These are phyloP conservation scores for Oenanthe sinensis DNA, from an alignment of 129 eudicot genomes.

Conservation along the genomic window DNA sequence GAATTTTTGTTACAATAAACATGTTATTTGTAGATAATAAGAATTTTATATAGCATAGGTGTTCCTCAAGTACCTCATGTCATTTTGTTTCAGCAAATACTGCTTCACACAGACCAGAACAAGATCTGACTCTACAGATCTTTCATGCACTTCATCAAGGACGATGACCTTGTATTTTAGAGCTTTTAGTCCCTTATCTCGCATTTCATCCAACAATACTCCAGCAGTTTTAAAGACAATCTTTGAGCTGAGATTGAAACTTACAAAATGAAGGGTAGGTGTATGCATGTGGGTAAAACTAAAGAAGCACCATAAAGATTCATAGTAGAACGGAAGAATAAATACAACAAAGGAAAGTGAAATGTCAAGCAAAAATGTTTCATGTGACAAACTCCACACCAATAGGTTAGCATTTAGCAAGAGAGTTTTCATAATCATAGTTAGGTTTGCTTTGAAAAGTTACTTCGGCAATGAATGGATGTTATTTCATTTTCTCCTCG, in stretches of 20 bases:
- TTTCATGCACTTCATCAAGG: conserved; percentile 96
- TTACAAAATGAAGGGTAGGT: background rate
- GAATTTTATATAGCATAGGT: background rate
- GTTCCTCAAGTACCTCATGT: conserved; percentile 39
- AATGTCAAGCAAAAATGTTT: background rate
- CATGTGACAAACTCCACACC: background rate
- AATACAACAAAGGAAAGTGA: conserved; percentile 1
- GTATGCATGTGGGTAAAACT: background rate
- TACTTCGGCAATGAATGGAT: background rate
- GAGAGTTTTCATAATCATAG: background rate
- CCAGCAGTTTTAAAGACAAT: conserved; percentile 98
- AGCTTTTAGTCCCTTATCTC: conserved; percentile 81
- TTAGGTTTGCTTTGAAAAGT: background rate
- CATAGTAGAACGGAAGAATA: background rate
- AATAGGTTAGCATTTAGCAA: background rate
- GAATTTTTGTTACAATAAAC: background rate
- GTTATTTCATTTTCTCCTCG: background rate
- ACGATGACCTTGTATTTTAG: conserved; percentile 84
- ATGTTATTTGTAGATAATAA: background rate
- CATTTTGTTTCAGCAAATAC: conserved; percentile 53
- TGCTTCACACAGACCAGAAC: conserved; percentile 96
- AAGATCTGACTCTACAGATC: conserved; percentile 98
- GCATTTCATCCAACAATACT: conserved; percentile 94
- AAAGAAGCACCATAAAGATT: background rate
- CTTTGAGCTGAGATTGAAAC: conserved; percentile 54